Base-by-base conservation (phyloP, 192 early-diverging fungal species). In the Funneliformis mosseae region DNA sequence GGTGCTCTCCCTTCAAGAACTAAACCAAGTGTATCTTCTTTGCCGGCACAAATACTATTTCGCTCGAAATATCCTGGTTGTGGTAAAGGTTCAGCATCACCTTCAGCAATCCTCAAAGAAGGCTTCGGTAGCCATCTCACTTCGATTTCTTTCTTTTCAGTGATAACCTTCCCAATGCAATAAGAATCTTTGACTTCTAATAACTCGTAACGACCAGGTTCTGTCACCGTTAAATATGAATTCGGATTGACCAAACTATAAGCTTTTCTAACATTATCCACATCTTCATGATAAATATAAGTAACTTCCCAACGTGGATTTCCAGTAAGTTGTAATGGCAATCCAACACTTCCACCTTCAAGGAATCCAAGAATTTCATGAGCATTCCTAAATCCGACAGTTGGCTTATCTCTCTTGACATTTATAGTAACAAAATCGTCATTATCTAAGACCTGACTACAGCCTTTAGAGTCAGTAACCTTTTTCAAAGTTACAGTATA, bases 241-340 rank as follows among this genome's bases (percentile, higher is more conserved):
- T 86, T 86, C 0, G 85, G 80, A 68, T 86, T 81, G 25, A 46
- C 12, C 9, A 86, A 43, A 16, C 79, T 7, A 39, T 5, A 55
- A 38, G 27, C 43, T 28, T 25, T 79, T 59, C 18, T 38, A 25
- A 41, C 39, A 68, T 69, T 75, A 48, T 64, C 72, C 41, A 38
- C 74, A 46, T 76, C 43, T 18, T 5, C 23, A 4, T 73, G 23
- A 77, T 84, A 78, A 27, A 83, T 81, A 55, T 86, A 88, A 11
- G 80, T 59, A 7, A 88, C 42, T 18, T 75, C 43, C 87, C 87
- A 88, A 28, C 85, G 85, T 25, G 78, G 74, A 78, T 88, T 82
- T 8, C 87, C 87, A 42, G 87, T 85, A 23, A 88, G 62, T 43
- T 85, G 85, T 21, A 88, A 63, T 21, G 87, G 87, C 39, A 88